A percentile compares a stretch with the other conserved stretches of the same genome.
Conservation (phyloP, 768 basidiomycete genomes). For the Rhizopogon roseolus region DNA sequence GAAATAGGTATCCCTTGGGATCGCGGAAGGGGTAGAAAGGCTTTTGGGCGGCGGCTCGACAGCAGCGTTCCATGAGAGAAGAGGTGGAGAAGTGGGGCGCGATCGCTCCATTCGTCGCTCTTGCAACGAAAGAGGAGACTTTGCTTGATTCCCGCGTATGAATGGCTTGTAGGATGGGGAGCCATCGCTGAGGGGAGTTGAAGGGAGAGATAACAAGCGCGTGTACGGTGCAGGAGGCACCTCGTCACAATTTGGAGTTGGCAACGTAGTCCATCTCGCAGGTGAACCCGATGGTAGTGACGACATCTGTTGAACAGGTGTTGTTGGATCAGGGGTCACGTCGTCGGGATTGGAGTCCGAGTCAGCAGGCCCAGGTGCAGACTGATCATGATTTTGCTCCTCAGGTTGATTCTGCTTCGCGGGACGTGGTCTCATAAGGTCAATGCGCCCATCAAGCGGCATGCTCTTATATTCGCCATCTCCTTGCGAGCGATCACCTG, state of each 20-base stretch:
- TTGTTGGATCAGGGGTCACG: slow-evolving; percentile 24
- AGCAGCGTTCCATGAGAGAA: slow-evolving; percentile 78
- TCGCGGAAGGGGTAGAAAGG: slow-evolving; percentile 49
- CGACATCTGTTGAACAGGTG: slow-evolving; percentile 32
- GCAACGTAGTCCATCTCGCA: slow-evolving; percentile 44
- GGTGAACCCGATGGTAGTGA: slow-evolving; percentile 28
- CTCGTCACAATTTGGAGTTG: slow-evolving; percentile 60
- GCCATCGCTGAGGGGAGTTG: slow-evolving; percentile 22
- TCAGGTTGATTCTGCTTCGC: slow-evolving; percentile 16
- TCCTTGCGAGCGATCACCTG: slow-evolving; percentile 19
- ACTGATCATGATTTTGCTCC: slow-evolving; percentile 1
- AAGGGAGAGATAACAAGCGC: slow-evolving; percentile 46
- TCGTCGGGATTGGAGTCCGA: slow-evolving; percentile 14
- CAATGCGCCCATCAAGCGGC: slow-evolving; percentile 85
- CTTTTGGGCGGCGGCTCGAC: slow-evolving; percentile 72
- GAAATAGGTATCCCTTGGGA: slow-evolving; percentile 75
- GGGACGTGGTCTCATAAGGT: slow-evolving; percentile 60
- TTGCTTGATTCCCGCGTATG: slow-evolving; percentile 18
- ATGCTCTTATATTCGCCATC: slow-evolving; percentile 77
- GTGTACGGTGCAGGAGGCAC: slow-evolving; percentile 57
- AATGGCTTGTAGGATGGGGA: slow-evolving; percentile 13
- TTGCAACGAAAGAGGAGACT: slow-evolving; percentile 12
- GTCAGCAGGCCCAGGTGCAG: slow-evolving; percentile 2
- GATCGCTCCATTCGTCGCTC: slow-evolving; percentile 21
- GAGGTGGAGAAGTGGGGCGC: slow-evolving; percentile 55